Evolutionary conservation across 192 early-diverging fungal species (phyloP).

Genomic region (Umbelopsis isabellina): DNA sequence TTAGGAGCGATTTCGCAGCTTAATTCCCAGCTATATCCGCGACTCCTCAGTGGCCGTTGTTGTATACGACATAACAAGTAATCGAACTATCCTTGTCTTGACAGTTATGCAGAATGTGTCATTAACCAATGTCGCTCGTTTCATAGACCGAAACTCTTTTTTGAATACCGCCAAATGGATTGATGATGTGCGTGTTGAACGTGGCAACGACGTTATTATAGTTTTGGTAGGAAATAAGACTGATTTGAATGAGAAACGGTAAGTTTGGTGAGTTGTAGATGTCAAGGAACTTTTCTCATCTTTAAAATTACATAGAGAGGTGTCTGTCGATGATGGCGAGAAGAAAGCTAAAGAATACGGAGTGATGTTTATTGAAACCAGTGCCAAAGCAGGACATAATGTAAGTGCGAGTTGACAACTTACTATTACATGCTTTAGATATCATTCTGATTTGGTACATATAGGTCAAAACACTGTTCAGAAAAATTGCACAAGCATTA

Average conservation of each 20-base stretch:
- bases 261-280: conserved; percentile 29
- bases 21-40: conserved; percentile 98
- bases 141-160: conserved; percentile 91
- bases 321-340: conserved; percentile 96
- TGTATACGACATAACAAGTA: conserved; percentile 97
- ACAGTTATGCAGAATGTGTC: conserved; percentile 12
- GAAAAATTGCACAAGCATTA: conserved; percentile 93
- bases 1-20: conserved; percentile 93
- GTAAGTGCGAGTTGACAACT: conserved; percentile 33
- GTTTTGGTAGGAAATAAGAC: conserved; percentile 99
- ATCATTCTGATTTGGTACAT: conserved; percentile 3
- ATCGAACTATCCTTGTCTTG: conserved; percentile 22
- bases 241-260: conserved; percentile 93
- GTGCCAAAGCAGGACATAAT: conserved; percentile 98
- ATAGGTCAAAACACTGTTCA: conserved; percentile 89
- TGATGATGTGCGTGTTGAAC: conserved; percentile 97
- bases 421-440: background rate
- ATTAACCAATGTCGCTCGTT: background rate
- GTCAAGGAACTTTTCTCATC: background rate
- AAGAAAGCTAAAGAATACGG: conserved; percentile 96
- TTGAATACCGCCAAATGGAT: conserved; percentile 98
- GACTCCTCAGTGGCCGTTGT: conserved; percentile 98
- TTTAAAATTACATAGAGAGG: conserved; percentile 62
- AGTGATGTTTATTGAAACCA: conserved; percentile 99
- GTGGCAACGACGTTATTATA: conserved; percentile 97